These are phyloP conservation scores for Diaporthe ampelina DNA, from an alignment of 2,329 filamentous ascomycete genomes.

Conservation along the genomic window DNA sequence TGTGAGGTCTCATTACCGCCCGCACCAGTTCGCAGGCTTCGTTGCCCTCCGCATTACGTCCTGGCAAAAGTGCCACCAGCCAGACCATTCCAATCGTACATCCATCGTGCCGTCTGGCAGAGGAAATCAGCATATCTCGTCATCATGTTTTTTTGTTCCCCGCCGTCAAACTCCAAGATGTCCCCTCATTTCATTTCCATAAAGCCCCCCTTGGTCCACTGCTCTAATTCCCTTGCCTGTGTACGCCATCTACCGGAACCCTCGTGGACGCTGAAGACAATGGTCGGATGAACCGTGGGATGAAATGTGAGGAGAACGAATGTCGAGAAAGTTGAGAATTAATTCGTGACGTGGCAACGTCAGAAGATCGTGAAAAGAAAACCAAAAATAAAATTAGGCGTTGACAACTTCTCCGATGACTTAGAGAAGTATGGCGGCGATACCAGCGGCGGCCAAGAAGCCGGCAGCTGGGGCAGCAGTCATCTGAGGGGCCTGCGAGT, in stretches of 20 bases:
- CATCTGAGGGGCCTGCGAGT: constrained; percentile 53
- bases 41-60: constrained; percentile 39
- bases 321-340: constrained; percentile 39
- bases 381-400: not conserved
- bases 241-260: constrained; percentile 23
- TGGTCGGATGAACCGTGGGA: constrained; percentile 20
- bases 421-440: constrained; percentile 65
- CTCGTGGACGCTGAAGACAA: constrained; percentile 28
- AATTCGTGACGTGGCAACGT: constrained; percentile 19
- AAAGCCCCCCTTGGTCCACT: constrained; percentile 10
- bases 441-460: constrained; percentile 62
- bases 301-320: constrained; percentile 32
- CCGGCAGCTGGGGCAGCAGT: constrained; percentile 60
- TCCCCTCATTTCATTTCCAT: constrained; percentile 32
- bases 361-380: constrained; percentile 15
- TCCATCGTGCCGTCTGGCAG: constrained; percentile 33
- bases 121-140: constrained; percentile 35
- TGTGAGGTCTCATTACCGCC: constrained; percentile 39
- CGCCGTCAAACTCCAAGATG: constrained; percentile 38
- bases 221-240: constrained; percentile 23
- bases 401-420: constrained; percentile 1
- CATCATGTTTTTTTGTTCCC: constrained; percentile 29
- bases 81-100: constrained; percentile 35
- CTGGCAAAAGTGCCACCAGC: constrained; percentile 27
- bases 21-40: constrained; percentile 5